A percentile compares a stretch with the other conserved stretches of the same genome.
Conservation (phyloP, 441 rosid genomes). For the Adansonia gregorii region DNA sequence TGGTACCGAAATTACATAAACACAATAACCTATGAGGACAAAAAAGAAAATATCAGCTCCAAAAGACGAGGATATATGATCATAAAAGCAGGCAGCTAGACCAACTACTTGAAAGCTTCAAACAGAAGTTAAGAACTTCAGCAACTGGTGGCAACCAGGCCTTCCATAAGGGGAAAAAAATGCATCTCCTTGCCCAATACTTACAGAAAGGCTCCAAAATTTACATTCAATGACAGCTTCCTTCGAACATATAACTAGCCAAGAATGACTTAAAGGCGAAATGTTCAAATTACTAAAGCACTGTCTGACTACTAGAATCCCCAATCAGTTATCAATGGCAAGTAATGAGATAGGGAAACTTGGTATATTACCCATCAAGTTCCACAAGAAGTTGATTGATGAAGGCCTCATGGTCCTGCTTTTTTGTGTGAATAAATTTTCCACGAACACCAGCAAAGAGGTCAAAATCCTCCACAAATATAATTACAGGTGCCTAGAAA, state of each 20-base stretch:
- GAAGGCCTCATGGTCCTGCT: constrained; percentile 97
- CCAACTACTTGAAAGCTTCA: constrained; percentile 9
- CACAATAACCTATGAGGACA: background rate
- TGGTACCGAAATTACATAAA: background rate
- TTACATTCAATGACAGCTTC: constrained; percentile 6
- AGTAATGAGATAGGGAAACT: constrained; percentile 21
- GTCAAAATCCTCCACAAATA: constrained; percentile 97
- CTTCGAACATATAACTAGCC: background rate
- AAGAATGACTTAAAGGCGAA: background rate
- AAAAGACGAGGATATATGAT: background rate
- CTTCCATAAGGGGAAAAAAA: background rate
- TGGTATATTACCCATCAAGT: constrained; percentile 87
- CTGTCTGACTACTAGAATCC: constrained; percentile 16
- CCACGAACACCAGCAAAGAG: constrained; percentile 99
- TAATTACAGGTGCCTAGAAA: constrained; percentile 92
- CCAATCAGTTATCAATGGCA: background rate
- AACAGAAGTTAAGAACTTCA: background rate
- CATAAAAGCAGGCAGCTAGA: background rate
- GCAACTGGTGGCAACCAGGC: background rate
- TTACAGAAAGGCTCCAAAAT: background rate
- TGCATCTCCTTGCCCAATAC: background rate
- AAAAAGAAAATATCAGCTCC: background rate
- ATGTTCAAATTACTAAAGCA: background rate
- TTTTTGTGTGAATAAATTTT: constrained; percentile 81
- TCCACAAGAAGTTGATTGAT: constrained; percentile 98